phyloP scores from a whole-genome alignment of 257 asterid genomes.

The Coffea canephora region DNA sequence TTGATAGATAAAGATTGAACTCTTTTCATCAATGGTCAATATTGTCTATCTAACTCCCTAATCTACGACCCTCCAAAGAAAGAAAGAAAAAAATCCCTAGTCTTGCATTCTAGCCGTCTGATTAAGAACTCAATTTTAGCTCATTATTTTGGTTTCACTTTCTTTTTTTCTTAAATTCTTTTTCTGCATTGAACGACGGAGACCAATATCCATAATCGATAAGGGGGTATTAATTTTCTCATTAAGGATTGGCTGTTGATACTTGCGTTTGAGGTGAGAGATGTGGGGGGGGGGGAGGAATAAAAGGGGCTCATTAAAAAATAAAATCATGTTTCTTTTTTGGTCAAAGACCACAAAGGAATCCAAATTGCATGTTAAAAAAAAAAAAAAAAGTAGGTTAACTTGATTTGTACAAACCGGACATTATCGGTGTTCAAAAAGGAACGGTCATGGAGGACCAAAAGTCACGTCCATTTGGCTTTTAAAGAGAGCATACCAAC shows the following conservation, averaged over 20 bases:
- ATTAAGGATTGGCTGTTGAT: neutral
- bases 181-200: too few species aligned
- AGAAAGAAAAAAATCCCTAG: too few species aligned
- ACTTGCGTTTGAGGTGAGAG: constrained; percentile 1
- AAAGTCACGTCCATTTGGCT: constrained; percentile 15
- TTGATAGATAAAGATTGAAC: neutral
- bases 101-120: too few species aligned
- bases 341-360: neutral
- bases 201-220: too few species aligned
- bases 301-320: neutral
- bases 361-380: constrained; percentile 14
- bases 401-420: neutral
- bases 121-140: too few species aligned
- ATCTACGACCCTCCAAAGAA: too few species aligned
- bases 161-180: too few species aligned
- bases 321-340: constrained; percentile 9
- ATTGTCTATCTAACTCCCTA: neutral
- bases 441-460: constrained; percentile 17
- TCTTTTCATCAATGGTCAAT: neutral
- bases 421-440: neutral
- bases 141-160: too few species aligned
- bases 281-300: neutral
- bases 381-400: neutral
- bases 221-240: neutral
- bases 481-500: constrained; percentile 5